phyloP scores from a whole-genome alignment of 2,329 filamentous ascomycete species.

The Cladobotryum mycophilum region DNA sequence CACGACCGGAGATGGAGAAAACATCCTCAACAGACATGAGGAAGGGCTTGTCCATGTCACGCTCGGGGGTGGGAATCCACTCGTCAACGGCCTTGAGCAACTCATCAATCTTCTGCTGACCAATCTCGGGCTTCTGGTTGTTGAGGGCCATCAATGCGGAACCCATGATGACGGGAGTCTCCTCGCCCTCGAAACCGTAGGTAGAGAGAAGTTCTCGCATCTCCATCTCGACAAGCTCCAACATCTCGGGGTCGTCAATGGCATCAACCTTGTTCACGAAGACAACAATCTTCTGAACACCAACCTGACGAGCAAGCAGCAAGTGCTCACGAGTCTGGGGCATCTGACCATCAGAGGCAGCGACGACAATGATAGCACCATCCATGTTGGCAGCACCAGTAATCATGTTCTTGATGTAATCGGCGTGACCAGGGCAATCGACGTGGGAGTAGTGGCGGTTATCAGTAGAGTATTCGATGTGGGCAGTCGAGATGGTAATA shows the following conservation, averaged over 20 bases:
- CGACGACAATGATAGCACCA: conserved; percentile 96
- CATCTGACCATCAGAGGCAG: conserved; percentile 98
- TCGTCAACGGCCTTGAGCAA: conserved; percentile 82
- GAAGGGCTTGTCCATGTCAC: conserved; percentile 97
- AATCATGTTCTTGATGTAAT: conserved; percentile 99
- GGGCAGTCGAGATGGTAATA: conserved; percentile 97
- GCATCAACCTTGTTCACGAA: conserved; percentile 99
- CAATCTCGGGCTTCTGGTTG: conserved; percentile 79
- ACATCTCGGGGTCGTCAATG: conserved; percentile 96
- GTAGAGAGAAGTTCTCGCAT: conserved; percentile 92
- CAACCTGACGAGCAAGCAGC: conserved; percentile 94
- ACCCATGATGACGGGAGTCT: conserved; percentile 94
- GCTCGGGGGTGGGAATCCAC: conserved; percentile 94
- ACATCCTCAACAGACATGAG: conserved; percentile 96
- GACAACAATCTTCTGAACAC: conserved; percentile 95
- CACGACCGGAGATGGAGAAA: conserved; percentile 86
- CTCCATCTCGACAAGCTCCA: conserved; percentile 99
- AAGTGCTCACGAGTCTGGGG: conserved; percentile 98
- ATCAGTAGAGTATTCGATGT: conserved; percentile 97
- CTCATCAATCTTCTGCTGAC: conserved; percentile 80
- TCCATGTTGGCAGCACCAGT: conserved; percentile 99
- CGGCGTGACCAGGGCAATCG: conserved; percentile 98
- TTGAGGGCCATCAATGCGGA: conserved; percentile 94
- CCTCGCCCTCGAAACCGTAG: conserved; percentile 97
- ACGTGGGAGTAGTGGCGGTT: conserved; percentile 97